Conservation (phyloP, 2,329 filamentous ascomycete genomes). For the Tolypocladium tropicale region DNA sequence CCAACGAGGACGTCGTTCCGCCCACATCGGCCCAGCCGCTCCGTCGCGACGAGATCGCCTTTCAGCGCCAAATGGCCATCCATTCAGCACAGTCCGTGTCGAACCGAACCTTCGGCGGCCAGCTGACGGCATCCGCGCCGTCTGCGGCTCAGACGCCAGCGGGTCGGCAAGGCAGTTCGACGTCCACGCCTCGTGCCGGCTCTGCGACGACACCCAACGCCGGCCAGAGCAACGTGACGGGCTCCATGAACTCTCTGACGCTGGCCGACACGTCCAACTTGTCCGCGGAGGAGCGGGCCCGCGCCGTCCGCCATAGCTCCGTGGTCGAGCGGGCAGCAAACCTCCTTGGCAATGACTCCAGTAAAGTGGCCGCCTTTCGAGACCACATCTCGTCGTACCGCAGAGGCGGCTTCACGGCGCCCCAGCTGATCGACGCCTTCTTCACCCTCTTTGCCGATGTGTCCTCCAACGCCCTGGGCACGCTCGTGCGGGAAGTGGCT, state of each 20-base stretch:
- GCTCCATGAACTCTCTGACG: constrained; percentile 26
- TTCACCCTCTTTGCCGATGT: constrained; percentile 76
- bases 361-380: constrained; percentile 71
- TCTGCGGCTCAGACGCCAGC: constrained; percentile 4
- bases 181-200: not conserved
- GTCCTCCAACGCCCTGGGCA: constrained; percentile 71
- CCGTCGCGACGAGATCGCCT: constrained; percentile 78
- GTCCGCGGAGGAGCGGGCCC: constrained; percentile 70
- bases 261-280: constrained; percentile 41
- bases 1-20: constrained; percentile 72
- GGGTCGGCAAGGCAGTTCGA: constrained; percentile 6
- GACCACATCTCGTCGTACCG: constrained; percentile 70
- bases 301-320: constrained; percentile 66
- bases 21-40: constrained; percentile 69
- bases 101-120: constrained; percentile 74
- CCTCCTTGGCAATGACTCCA: constrained; percentile 65
- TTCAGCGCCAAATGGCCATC: constrained; percentile 84
- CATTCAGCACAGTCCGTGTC: constrained; percentile 77
- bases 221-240: not conserved
- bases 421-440: constrained; percentile 75
- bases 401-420: constrained; percentile 55
- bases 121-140: constrained; percentile 46
- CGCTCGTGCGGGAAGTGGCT: constrained; percentile 80
- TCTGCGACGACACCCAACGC: constrained; percentile 7
- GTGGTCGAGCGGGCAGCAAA: constrained; percentile 79